A percentile compares a stretch with the other conserved stretches of the same genome.
Conservation (phyloP, 2,329 filamentous ascomycete species). For the Fusarium guadeloupense region DNA sequence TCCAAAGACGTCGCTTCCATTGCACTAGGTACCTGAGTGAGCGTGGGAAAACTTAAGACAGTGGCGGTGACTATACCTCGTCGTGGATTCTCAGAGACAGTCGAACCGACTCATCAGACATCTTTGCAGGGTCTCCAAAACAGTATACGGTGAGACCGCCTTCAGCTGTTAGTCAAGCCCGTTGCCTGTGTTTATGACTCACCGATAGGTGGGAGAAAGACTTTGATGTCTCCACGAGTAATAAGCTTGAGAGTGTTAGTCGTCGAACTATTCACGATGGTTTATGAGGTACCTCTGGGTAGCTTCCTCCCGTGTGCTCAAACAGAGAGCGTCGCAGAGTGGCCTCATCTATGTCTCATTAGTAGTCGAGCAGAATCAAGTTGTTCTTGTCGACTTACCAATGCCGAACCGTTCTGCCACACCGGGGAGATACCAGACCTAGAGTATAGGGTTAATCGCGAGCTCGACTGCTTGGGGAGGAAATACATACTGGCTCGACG, state of each 20-base stretch:
- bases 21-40: slow-evolving; percentile 66
- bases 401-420: slow-evolving; percentile 95
- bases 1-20: slow-evolving; percentile 96
- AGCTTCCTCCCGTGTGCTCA: slow-evolving; percentile 94
- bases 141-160: slow-evolving; percentile 94
- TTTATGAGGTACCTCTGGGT: slow-evolving; percentile 72
- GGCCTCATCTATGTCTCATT: slow-evolving; percentile 73
- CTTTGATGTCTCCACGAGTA: slow-evolving; percentile 91
- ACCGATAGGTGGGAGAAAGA: slow-evolving; percentile 94
- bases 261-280: neutral
- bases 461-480: neutral
- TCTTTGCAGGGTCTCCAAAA: slow-evolving; percentile 93
- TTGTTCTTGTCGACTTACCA: slow-evolving; percentile 56
- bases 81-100: slow-evolving; percentile 85
- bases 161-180: slow-evolving; percentile 43
- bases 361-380: slow-evolving; percentile 24
- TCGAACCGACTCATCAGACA: slow-evolving; percentile 83
- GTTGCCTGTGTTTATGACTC: slow-evolving; percentile 26
- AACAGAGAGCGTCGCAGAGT: slow-evolving; percentile 87
- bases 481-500: slow-evolving; percentile 80
- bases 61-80: slow-evolving; percentile 55
- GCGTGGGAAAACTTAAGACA: neutral
- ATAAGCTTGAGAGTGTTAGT: slow-evolving; percentile 68
- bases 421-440: slow-evolving; percentile 83
- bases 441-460: slow-evolving; percentile 2